Evolutionary conservation across 2,329 filamentous ascomycete genomes (phyloP).

Genomic region (Phaeophleospora eucalypticola): DNA sequence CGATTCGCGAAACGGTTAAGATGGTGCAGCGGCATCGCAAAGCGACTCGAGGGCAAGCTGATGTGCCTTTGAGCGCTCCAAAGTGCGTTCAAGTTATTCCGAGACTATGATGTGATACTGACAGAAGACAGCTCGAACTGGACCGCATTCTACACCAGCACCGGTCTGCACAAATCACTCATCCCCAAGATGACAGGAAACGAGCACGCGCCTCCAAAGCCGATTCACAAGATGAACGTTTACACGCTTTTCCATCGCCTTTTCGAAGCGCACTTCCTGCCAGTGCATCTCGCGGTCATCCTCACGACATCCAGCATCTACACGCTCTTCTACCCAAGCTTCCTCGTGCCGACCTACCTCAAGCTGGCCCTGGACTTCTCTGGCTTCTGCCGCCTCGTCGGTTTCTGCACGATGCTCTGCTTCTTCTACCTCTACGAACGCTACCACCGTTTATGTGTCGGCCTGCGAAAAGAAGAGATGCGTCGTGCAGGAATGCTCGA

Average conservation of each 20-base stretch:
- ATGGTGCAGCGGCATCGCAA: slow-evolving; percentile 26
- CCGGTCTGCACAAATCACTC: slow-evolving; percentile 27
- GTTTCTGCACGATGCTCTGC: slow-evolving; percentile 59
- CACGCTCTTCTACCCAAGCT: slow-evolving; percentile 50
- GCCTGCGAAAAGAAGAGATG: slow-evolving; percentile 63
- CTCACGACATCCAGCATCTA: slow-evolving; percentile 61
- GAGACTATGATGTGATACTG: slow-evolving; percentile 3
- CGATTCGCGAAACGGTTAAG: slow-evolving; percentile 41
- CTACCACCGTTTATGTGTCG: slow-evolving; percentile 61
- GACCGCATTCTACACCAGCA: slow-evolving; percentile 30
- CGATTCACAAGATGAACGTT: slow-evolving; percentile 46
- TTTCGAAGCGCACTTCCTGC: slow-evolving; percentile 71
- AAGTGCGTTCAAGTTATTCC: slow-evolving; percentile 22
- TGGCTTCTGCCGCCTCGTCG: slow-evolving; percentile 56
- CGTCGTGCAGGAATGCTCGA: slow-evolving; percentile 59
- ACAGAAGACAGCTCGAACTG: slow-evolving; percentile 26
- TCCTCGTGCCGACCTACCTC: slow-evolving; percentile 51
- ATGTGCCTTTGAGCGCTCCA: slow-evolving; percentile 23
- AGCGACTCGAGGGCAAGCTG: slow-evolving; percentile 8
- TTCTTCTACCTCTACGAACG: slow-evolving; percentile 65
- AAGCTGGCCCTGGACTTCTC: slow-evolving; percentile 59
- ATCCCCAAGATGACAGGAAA: slow-evolving; percentile 17
- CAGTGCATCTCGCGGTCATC: slow-evolving; percentile 63
- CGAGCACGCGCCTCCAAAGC: slow-evolving; percentile 16
- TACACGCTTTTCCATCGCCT: slow-evolving; percentile 60